Base-by-base conservation (phyloP, 495 filamentous ascomycete species). In the Penicillium robsamsonii region DNA sequence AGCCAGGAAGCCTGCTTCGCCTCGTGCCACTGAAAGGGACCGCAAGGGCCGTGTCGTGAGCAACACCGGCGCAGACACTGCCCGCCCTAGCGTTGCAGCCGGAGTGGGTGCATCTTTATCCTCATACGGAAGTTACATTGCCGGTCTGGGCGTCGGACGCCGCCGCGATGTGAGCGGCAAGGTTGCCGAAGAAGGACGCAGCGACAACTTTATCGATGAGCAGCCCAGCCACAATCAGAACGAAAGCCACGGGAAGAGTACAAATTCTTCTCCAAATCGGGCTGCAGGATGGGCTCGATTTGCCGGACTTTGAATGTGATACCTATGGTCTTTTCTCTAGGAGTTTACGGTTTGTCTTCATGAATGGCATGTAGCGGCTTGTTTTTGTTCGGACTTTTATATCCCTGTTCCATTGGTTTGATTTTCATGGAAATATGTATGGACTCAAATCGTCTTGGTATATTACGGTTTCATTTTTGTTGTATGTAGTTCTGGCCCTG, bases 161-260 rank as follows among this genome's bases (percentile, higher is more conserved):
- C 69, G 75, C 60, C 77, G 91, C 49, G 85, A 90, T 61, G 90
- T 93, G 10, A 94, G 90, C 63, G 92, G 91, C 3, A 90, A 90
- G 70, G 74, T 90, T 45, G 92, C 86, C 2, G 92, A 96, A 71
- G 92, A 96, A 71, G 92, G 92, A 1, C 76, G 86, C 40, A 82
- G 81, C 3, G 78, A 78, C 10, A 64, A 57, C 35, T 55, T 60
- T 10, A 17, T 58, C 15, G 60, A 65, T 35, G 55, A 63, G 17
- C 27, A 40, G 12, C 55, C 59, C 31, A 50, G 13, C 33, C 27
- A 41, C 12, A 59, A 46, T 24, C 50, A 60, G 13, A 46, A 4
- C 12, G 12, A 18, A 17, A 56, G 8, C 22, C 25, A 45, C 10
- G 56, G 38, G 27, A 53, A 59, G 30, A 63, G 46, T 43, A 31